Conservation (phyloP, 148 eudicot genomes). For the Fagopyrum tataricum region DNA sequence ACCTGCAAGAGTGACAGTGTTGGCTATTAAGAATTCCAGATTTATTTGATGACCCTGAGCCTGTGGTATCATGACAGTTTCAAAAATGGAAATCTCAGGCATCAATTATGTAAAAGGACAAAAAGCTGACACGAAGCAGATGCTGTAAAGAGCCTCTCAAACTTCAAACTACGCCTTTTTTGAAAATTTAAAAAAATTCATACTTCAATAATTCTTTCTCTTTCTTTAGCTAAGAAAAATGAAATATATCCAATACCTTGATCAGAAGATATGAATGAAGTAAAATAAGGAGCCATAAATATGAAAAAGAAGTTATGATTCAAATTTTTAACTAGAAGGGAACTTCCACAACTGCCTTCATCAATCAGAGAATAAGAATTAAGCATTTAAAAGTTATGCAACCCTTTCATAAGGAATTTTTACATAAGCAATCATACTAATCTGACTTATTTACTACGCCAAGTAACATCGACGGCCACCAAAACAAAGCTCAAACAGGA, state of each 20-base stretch:
- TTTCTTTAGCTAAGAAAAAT: background rate
- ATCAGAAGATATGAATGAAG: background rate
- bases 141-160: background rate
- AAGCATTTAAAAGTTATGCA: background rate
- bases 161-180: background rate
- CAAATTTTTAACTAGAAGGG: background rate
- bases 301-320: background rate
- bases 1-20: slow-evolving; percentile 36
- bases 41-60: background rate
- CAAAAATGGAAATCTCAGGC: background rate
- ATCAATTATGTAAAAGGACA: background rate
- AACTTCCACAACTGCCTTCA: background rate
- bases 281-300: background rate
- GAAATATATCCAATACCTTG: background rate
- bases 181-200: too few species aligned
- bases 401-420: background rate
- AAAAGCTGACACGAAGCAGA: background rate
- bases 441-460: background rate
- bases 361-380: background rate
- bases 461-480: background rate
- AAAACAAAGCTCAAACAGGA: background rate
- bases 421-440: background rate
- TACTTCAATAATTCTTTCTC: background rate
- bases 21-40: background rate
- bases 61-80: background rate